These are phyloP conservation scores for Aspergillus conjunctus DNA, from an alignment of 495 filamentous ascomycete genomes.

Conservation along the genomic window DNA sequence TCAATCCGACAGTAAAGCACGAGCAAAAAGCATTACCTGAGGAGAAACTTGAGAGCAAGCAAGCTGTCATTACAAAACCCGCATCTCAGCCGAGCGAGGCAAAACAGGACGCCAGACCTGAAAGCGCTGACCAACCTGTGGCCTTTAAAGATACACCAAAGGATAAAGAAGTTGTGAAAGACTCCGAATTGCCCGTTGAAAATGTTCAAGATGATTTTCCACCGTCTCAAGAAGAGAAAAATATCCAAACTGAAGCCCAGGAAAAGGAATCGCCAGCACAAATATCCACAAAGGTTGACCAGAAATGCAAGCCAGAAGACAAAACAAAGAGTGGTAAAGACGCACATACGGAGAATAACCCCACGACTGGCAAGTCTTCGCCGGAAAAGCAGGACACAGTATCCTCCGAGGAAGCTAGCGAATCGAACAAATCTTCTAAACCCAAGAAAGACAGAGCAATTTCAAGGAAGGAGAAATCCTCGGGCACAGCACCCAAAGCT, in stretches of 20 bases:
- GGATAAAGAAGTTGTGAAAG: neutral
- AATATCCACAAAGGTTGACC: neutral
- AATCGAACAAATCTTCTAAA: neutral
- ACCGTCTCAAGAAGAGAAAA: neutral
- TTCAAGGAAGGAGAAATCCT: constrained; percentile 2
- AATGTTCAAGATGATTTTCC: neutral
- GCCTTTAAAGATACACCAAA: neutral
- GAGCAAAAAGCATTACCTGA: neutral
- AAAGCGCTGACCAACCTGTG: neutral
- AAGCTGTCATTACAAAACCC: neutral
- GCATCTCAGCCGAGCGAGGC: neutral
- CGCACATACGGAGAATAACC: neutral
- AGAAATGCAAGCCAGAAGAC: neutral
- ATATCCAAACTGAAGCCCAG: neutral
- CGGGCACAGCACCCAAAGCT: neutral
- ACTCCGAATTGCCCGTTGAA: neutral
- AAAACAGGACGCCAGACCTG: neutral
- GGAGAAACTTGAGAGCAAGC: neutral
- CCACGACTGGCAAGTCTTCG: neutral
- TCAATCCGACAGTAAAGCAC: neutral
- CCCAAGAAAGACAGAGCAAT: neutral
- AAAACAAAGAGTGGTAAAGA: neutral
- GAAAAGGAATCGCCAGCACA: neutral
- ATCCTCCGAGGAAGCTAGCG: neutral
- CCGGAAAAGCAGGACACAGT: constrained; percentile 5